phyloP scores from a whole-genome alignment of 2,329 filamentous ascomycete species.

The Lecanicillium sp. region DNA sequence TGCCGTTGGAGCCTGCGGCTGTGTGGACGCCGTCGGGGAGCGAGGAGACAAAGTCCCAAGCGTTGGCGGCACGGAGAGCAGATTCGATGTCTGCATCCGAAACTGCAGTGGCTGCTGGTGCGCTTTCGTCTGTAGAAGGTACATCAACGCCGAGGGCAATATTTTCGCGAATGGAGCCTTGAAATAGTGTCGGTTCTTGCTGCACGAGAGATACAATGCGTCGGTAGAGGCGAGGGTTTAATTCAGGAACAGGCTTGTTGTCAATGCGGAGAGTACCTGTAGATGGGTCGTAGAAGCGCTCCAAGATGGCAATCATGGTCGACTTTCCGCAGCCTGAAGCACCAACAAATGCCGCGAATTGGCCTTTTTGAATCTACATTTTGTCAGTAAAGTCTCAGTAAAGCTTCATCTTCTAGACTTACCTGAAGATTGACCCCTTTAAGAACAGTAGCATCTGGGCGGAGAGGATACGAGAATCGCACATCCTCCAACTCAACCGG shows the following conservation, averaged over 20 bases:
- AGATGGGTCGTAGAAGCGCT: constrained; percentile 35
- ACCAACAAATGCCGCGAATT: constrained; percentile 47
- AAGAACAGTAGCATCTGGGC: constrained; percentile 30
- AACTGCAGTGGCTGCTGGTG: constrained; percentile 10
- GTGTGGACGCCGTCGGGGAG: constrained; percentile 90
- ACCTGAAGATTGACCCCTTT: constrained; percentile 32
- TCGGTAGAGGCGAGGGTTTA: constrained; percentile 43
- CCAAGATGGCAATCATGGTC: constrained; percentile 46
- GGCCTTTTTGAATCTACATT: constrained; percentile 30
- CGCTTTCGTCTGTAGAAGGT: constrained; percentile 8
- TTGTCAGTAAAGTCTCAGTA: neutral
- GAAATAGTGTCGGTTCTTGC: constrained; percentile 61
- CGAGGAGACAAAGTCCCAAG: constrained; percentile 54
- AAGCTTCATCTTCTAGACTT: constrained; percentile 1
- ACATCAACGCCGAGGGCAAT: constrained; percentile 47
- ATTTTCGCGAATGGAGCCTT: constrained; percentile 73
- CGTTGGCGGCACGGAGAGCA: constrained; percentile 39
- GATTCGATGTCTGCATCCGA: constrained; percentile 29
- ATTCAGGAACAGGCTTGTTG: constrained; percentile 27
- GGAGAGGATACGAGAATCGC: constrained; percentile 54
- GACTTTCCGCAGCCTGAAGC: constrained; percentile 52
- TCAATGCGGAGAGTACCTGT: constrained; percentile 39
- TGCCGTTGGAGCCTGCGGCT: constrained; percentile 73
- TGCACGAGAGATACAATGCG: constrained; percentile 46
- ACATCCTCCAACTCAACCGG: constrained; percentile 44